Conservation (phyloP, 2,329 filamentous ascomycete genomes). For the Endothia cerciana region DNA sequence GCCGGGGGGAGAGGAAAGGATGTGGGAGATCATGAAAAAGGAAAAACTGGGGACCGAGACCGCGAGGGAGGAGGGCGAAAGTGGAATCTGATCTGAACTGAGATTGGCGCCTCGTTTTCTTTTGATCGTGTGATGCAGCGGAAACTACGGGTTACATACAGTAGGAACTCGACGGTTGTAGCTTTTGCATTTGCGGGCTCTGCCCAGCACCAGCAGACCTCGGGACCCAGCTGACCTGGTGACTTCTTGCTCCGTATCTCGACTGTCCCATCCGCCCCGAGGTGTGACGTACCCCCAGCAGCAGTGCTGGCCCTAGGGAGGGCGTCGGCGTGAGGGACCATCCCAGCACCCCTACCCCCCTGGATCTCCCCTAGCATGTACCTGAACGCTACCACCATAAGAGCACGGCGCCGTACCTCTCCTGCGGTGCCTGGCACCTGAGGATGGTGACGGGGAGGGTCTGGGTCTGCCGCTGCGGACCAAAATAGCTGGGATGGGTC, state of each 20-base stretch:
- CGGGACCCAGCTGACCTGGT: conserved; percentile 11
- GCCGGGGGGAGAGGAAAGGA: neutral
- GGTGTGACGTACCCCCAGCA: conserved; percentile 16
- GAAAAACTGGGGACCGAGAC: neutral
- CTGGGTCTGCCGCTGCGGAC: neutral
- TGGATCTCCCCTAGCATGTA: too few relatives aligned
- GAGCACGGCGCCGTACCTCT: neutral
- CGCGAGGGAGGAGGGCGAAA: neutral
- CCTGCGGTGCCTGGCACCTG: neutral
- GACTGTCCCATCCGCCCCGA: neutral
- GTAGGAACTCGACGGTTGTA: too few relatives aligned
- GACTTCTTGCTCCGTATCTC: conserved; percentile 2
- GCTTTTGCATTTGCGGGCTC: neutral
- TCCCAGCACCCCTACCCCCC: neutral
- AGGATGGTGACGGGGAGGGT: neutral
- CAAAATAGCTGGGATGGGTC: conserved; percentile 4
- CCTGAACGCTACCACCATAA: neutral
- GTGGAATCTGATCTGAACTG: conserved; percentile 14
- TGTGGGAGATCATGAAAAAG: too few relatives aligned
- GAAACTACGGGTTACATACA: conserved; percentile 4
- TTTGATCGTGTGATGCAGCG: conserved; percentile 27
- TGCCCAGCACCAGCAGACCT: conserved; percentile 11
- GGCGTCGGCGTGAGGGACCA: neutral
- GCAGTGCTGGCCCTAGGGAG: neutral
- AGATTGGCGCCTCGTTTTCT: conserved; percentile 30